Base-by-base conservation (phyloP, 2,329 filamentous ascomycete species). In the Fusarium sororula region DNA sequence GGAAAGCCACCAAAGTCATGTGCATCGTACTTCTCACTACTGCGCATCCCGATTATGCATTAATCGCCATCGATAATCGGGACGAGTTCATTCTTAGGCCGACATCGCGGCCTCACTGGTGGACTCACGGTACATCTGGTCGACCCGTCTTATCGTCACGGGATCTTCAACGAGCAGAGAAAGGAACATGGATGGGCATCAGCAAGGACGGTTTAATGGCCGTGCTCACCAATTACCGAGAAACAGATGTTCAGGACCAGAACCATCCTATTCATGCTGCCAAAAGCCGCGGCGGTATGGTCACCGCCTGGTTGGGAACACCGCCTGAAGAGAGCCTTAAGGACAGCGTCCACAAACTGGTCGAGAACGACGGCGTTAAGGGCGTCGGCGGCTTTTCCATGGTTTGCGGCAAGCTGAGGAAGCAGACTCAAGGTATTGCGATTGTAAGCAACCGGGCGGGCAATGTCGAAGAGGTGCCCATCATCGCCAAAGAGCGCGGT, bases 1-100 rank as follows among this genome's bases (percentile, higher is more conserved):
- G 39, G 39, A 65, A 22, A 55, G 24, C 44, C 38, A 61, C 24
- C 26, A 20, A 56, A 57, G 72, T 26, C 32, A 95, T 95, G 93
- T 95, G 93, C 80, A 95, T 95, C 83, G 91, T 90, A 55, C 85
- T 95, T 51, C 85, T 94, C 66, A 94, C 93, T 32, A 95, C 93
- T 24, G 88, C 91, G 51, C 93, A 95, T 79, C 93, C 93, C 15
- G 85, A 88, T 74, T 95, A 95, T 82, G 88, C 92, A 32, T 86
- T 95, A 68, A 92, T 96, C 76, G 84, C 94, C 68, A 85, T 95
- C 79, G 90, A 95, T 83, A 96, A 96, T 81, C 89, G 93, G 76
- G 93, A 96, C 84, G 93, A 92, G 80, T 92, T 89, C 82, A 89
- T 92, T 72, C 85, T 91, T 20, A 86, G 90, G 35, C 90, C 90